Percentiles rank a stretch among this genome's conserved stretches.
Conservation (phyloP, 768 basidiomycete species). For the Macrolepiota fuliginosa region DNA sequence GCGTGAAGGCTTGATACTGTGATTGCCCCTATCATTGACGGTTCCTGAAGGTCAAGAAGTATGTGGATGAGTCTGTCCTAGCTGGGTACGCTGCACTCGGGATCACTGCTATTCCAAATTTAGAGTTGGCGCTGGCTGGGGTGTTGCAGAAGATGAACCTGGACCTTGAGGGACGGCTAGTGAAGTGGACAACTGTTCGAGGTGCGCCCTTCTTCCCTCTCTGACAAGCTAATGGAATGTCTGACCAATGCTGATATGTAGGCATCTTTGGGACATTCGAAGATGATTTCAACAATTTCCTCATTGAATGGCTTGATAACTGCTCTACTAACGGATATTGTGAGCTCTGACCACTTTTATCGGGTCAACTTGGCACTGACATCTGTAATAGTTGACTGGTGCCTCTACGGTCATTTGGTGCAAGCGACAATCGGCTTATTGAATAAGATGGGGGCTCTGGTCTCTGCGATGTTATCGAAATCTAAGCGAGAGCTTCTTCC, state of each 20-base stretch:
- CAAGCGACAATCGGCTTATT: constrained; percentile 38
- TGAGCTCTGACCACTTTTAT: constrained; percentile 25
- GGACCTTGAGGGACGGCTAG: constrained; percentile 58
- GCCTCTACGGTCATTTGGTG: constrained; percentile 43
- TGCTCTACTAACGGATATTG: constrained; percentile 41
- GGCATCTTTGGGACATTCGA: constrained; percentile 43
- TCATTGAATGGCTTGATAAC: constrained; percentile 47
- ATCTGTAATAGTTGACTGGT: constrained; percentile 51
- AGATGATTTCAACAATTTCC: constrained; percentile 34
- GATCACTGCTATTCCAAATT: constrained; percentile 49
- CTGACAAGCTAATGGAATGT: neutral
- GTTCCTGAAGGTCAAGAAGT: constrained; percentile 42
- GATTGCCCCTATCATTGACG: neutral
- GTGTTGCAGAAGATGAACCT: constrained; percentile 40
- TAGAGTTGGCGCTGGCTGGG: constrained; percentile 53
- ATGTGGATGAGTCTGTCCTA: constrained; percentile 41
- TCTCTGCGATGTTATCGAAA: constrained; percentile 19
- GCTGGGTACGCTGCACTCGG: constrained; percentile 41
- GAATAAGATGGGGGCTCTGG: constrained; percentile 30
- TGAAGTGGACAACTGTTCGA: constrained; percentile 41
- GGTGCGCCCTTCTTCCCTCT: constrained; percentile 29
- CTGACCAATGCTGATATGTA: constrained; percentile 17
- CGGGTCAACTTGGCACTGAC: neutral
- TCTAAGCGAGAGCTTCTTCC: constrained; percentile 26
- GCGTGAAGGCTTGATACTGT: neutral